Evolutionary conservation across 192 early-diverging fungal species (phyloP).

Genomic region (Pilaira anomala): DNA sequence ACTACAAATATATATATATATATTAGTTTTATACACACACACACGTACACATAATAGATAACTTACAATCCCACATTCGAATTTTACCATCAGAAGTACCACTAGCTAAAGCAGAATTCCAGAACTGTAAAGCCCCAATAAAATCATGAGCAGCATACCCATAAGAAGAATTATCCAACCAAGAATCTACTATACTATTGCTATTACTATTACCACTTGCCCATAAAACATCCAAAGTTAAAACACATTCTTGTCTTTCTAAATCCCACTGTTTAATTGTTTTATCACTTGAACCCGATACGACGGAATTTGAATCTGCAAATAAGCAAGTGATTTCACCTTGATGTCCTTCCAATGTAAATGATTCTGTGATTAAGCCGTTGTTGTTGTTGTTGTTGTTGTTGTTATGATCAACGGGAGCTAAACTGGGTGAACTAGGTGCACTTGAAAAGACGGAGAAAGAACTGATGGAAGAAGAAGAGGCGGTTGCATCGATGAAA

Average conservation of each 20-base stretch:
- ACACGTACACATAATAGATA: too few relatives aligned
- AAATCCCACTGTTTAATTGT: slow-evolving; percentile 81
- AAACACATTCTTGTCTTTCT: slow-evolving; percentile 57
- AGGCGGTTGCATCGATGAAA: slow-evolving; percentile 3
- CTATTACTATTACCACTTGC: slow-evolving; percentile 34
- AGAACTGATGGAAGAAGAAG: slow-evolving; percentile 19
- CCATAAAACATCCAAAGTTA: slow-evolving; percentile 70
- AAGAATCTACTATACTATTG: not conserved
- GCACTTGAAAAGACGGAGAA: slow-evolving; percentile 10
- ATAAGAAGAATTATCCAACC: slow-evolving; percentile 17
- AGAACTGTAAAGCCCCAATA: slow-evolving; percentile 72
- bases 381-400: too few relatives aligned
- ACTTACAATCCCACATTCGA: slow-evolving; percentile 75
- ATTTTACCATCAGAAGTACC: slow-evolving; percentile 71
- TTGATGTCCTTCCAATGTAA: slow-evolving; percentile 45
- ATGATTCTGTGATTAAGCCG: not conserved
- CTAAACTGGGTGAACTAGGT: not conserved
- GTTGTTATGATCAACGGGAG: not conserved
- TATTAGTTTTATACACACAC: not conserved
- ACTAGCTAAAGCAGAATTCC: slow-evolving; percentile 67
- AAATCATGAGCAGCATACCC: slow-evolving; percentile 46
- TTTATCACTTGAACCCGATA: slow-evolving; percentile 71
- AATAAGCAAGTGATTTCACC: slow-evolving; percentile 48
- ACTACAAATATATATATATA: slow-evolving; percentile 38
- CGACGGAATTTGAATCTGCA: slow-evolving; percentile 46